Conservation (phyloP, 1,284 basidiomycete genomes). For the Boletus smithii region DNA sequence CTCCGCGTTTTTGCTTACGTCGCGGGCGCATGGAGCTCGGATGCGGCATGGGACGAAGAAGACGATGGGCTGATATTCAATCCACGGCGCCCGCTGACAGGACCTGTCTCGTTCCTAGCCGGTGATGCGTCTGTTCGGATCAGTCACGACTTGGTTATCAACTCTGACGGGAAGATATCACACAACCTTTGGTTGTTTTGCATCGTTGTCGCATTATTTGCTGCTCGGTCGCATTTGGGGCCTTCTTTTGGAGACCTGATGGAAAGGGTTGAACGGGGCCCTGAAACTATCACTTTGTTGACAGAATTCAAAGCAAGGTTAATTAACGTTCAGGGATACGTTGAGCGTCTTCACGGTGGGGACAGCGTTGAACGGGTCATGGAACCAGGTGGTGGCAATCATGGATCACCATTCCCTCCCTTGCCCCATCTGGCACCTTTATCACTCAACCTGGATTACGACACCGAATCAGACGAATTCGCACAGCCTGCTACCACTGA, state of each 20-base stretch:
- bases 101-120: slow-evolving; percentile 2
- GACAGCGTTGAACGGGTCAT: slow-evolving; percentile 18
- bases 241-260: slow-evolving; percentile 18
- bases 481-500: slow-evolving; percentile 11
- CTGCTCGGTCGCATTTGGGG: slow-evolving; percentile 8
- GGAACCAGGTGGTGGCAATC: slow-evolving; percentile 23
- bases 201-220: slow-evolving; percentile 24
- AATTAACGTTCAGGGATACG: slow-evolving; percentile 24
- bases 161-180: slow-evolving; percentile 33
- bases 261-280: slow-evolving; percentile 8
- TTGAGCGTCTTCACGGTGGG: slow-evolving; percentile 19
- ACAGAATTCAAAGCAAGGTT: slow-evolving; percentile 24
- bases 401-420: slow-evolving; percentile 23
- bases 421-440: slow-evolving; percentile 22
- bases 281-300: slow-evolving; percentile 16
- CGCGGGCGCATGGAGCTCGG: slow-evolving; percentile 20
- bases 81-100: slow-evolving; percentile 6
- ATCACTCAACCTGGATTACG: slow-evolving; percentile 20
- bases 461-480: slow-evolving; percentile 14
- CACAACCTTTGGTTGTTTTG: slow-evolving; percentile 33
- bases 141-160: slow-evolving; percentile 22
- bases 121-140: slow-evolving; percentile 6
- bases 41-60: slow-evolving; percentile 25
- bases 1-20: slow-evolving; percentile 22
- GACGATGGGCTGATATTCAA: slow-evolving; percentile 29